Evolutionary conservation across 164 flowering plant genomes (phyloP), one percentile per base, ranked within the genome.

Genomic region (Liquidambar formosana): DNA sequence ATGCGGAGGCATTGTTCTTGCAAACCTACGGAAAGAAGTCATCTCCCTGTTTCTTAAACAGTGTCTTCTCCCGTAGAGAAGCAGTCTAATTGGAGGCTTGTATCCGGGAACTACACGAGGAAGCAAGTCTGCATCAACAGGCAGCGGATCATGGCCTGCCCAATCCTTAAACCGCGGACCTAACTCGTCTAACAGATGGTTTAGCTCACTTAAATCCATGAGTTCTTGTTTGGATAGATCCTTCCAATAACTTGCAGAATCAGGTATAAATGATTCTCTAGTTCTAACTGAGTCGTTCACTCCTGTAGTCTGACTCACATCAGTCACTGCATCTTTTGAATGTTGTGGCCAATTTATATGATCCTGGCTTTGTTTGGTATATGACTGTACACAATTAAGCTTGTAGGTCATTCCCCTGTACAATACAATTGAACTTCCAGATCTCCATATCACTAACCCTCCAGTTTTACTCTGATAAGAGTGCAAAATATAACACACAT

Each of bases 51-150:
- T 75, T 44, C 74, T 56, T 65, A 95, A 78, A 63, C 75, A 52
- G 57, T 44, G 88, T 61, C 80, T 86, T 27, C 77, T 62, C 68
- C 96, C 88, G 75, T 82, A 67, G 64, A 97, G 94, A 53, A 93
- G 90, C 71, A 88, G 83, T 76, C 99, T 83, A 67, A 86, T 82
- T 27, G 99, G 98, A 61, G 89, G 71, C 66, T 76, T 81, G 68
- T 87, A 95, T 33, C 79, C 94, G 44, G 83, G 86, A 74, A 91
- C 82, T 47, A 83, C 70, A 54, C 76, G 38, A 61, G 93, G 97
- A 73, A 95, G 92, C 77, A 86, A 72, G 78, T 95, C 98, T 16
- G 99, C 99, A 83, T 95, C 96, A 59, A 95, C 88, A 52, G 99
- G 97, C 71, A 81, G 64, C 38, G 99, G 97, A 25, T 81, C 85